Conservation (phyloP, 352 stramenopile species). For the Globisporangium paddicum region DNA sequence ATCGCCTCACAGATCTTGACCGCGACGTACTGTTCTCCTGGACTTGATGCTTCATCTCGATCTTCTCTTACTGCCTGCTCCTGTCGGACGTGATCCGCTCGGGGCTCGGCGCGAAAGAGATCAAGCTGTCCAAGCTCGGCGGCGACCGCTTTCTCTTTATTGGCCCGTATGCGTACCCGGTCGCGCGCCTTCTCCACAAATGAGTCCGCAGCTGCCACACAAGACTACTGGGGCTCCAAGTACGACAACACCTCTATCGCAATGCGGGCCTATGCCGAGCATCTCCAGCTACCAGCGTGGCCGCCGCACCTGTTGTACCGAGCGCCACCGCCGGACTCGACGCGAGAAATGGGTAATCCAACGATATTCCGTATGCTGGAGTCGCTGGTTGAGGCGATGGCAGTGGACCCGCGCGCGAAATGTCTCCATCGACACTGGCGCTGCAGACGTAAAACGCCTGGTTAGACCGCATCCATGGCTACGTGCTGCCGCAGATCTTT, state of each 20-base stretch:
- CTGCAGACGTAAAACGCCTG: conserved; percentile 5
- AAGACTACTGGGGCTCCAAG: conserved; percentile 18
- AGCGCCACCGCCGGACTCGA: not conserved
- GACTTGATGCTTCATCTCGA: conserved; percentile 6
- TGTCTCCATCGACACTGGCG: not conserved
- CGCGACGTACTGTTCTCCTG: conserved; percentile 10
- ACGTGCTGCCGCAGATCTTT: conserved; percentile 21
- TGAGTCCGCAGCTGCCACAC: not conserved
- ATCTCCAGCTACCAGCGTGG: conserved; percentile 7
- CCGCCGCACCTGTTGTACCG: conserved; percentile 16
- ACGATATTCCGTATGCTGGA: conserved; percentile 2
- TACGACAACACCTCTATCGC: conserved; percentile 22
- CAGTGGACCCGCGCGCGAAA: not conserved
- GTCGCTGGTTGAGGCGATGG: conserved; percentile 6
- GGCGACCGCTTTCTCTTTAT: not conserved
- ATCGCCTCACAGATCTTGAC: not conserved
- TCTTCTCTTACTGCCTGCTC: conserved; percentile 21
- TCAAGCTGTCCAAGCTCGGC: not conserved
- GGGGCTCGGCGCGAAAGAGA: not conserved
- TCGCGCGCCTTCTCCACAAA: not conserved
- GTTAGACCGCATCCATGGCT: conserved; percentile 16
- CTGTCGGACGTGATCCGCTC: conserved; percentile 18
- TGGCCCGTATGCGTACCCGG: not conserved
- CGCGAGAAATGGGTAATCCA: not conserved
- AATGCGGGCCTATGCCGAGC: conserved; percentile 14